These are phyloP conservation scores for Cercophora scortea DNA, from an alignment of 495 filamentous ascomycete genomes.

Conservation along the genomic window DNA sequence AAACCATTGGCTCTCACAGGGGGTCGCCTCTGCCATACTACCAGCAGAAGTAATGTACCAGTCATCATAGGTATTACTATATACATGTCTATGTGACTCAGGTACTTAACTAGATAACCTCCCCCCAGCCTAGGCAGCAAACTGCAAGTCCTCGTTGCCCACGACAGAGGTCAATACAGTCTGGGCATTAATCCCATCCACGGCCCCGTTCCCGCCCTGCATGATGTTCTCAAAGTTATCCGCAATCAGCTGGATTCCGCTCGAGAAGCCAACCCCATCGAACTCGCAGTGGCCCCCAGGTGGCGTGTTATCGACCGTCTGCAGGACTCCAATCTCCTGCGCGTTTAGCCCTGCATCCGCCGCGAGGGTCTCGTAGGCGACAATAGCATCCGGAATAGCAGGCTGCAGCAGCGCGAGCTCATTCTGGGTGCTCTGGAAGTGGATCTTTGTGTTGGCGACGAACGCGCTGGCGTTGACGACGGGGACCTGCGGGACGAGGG, in stretches of 20 bases:
- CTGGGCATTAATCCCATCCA: conserved; percentile 29
- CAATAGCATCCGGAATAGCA: conserved; percentile 36
- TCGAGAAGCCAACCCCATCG: conserved; percentile 38
- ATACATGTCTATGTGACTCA: too few relatives aligned
- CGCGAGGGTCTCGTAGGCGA: conserved; percentile 38
- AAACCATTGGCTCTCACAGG: too few relatives aligned
- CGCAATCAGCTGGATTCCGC: conserved; percentile 41
- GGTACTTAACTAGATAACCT: too few relatives aligned
- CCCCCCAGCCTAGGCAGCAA: background rate
- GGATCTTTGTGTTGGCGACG: conserved; percentile 27
- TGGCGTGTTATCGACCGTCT: conserved; percentile 43
- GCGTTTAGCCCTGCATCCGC: conserved; percentile 24
- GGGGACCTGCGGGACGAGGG: conserved; percentile 35
- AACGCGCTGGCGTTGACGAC: conserved; percentile 28
- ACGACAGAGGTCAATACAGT: conserved; percentile 36
- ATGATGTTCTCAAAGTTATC: conserved; percentile 36
- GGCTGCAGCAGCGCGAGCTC: conserved; percentile 36
- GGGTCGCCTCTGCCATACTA: too few relatives aligned
- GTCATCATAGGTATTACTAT: too few relatives aligned
- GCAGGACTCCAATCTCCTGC: conserved; percentile 29
- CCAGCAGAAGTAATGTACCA: too few relatives aligned
- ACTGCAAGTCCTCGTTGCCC: conserved; percentile 32
- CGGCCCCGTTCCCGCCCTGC: conserved; percentile 34
- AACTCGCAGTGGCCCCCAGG: conserved; percentile 44
- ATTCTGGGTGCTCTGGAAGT: conserved; percentile 42